Percentiles rank a stretch among this genome's conserved stretches.
Evolutionary conservation across 2,329 filamentous ascomycete genomes (phyloP).

Genomic region (Neophaeococcomyces mojaviensis): DNA sequence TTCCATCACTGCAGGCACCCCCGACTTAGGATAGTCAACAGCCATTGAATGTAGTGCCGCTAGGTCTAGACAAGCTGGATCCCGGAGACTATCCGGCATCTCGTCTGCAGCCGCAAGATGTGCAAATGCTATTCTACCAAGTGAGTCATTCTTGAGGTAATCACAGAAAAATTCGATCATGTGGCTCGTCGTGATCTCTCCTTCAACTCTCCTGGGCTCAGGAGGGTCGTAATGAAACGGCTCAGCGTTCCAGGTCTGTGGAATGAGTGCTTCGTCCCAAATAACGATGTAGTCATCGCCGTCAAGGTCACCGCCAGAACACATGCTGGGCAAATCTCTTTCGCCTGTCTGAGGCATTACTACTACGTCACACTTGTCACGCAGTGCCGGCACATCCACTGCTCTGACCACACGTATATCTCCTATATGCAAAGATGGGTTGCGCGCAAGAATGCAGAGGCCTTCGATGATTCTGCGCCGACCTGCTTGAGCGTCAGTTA

Average conservation of each 20-base stretch:
- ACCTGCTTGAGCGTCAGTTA: slow-evolving; percentile 52
- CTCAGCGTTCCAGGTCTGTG: slow-evolving; percentile 58
- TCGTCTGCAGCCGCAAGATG: slow-evolving; percentile 73
- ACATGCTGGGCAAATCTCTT: slow-evolving; percentile 82
- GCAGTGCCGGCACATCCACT: slow-evolving; percentile 64
- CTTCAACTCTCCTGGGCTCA: slow-evolving; percentile 47
- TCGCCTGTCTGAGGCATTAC: slow-evolving; percentile 81
- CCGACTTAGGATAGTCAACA: slow-evolving; percentile 91
- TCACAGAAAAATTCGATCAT: slow-evolving; percentile 79
- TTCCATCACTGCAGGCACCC: slow-evolving; percentile 63
- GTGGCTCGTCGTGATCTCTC: slow-evolving; percentile 62
- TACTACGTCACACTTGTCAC: slow-evolving; percentile 74
- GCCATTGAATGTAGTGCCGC: slow-evolving; percentile 80
- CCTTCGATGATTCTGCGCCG: slow-evolving; percentile 63
- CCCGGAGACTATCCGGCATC: slow-evolving; percentile 55
- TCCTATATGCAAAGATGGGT: slow-evolving; percentile 87
- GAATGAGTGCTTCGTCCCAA: slow-evolving; percentile 74
- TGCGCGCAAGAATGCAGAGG: slow-evolving; percentile 76
- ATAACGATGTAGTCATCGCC: slow-evolving; percentile 93
- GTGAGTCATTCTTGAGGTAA: slow-evolving; percentile 84
- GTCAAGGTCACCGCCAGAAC: slow-evolving; percentile 90
- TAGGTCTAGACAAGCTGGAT: slow-evolving; percentile 63
- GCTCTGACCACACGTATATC: slow-evolving; percentile 84
- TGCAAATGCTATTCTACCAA: slow-evolving; percentile 70
- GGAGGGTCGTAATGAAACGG: slow-evolving; percentile 70